Conservation (phyloP, 148 eudicot species). For the Beta vulgaris region DNA sequence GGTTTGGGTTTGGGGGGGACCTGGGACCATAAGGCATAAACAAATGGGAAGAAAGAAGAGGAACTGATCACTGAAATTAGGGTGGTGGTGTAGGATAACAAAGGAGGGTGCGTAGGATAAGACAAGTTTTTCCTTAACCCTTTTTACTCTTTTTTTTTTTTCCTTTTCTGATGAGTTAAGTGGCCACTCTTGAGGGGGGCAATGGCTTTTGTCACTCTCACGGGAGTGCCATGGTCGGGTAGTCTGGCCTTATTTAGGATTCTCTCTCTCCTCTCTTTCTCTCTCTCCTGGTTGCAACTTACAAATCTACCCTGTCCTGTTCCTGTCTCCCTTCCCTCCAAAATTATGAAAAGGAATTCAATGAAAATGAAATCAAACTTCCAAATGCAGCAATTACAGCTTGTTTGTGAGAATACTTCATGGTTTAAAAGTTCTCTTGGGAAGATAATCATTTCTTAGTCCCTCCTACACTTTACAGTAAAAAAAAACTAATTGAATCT, state of each 20-base stretch:
- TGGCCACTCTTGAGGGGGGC: slow-evolving; percentile 29
- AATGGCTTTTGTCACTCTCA: slow-evolving; percentile 50
- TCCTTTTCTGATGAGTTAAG: neutral
- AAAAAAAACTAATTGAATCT: too few species aligned
- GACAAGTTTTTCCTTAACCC: neutral
- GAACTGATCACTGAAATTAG: neutral
- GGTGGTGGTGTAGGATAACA: slow-evolving; percentile 17
- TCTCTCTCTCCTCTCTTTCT: slow-evolving; percentile 14
- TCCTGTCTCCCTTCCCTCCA: slow-evolving; percentile 29
- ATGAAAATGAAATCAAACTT: slow-evolving; percentile 27
- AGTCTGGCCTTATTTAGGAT: slow-evolving; percentile 22
- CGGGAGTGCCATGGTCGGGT: slow-evolving; percentile 47
- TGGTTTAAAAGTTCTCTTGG: neutral
- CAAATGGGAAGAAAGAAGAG: slow-evolving; percentile 11
- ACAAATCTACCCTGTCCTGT: slow-evolving; percentile 35
- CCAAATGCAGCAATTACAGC: slow-evolving; percentile 27
- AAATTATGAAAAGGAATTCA: slow-evolving; percentile 29
- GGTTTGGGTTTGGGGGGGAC: slow-evolving; percentile 33
- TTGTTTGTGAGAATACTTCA: neutral
- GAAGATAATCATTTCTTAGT: neutral
- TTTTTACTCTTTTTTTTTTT: neutral
- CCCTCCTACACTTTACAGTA: neutral
- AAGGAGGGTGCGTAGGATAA: slow-evolving; percentile 17
- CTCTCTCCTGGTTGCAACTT: slow-evolving; percentile 6
- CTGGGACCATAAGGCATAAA: slow-evolving; percentile 5